phyloP scores from a whole-genome alignment of 1,139 yeast species.

The Saccharomyces hybrid region DNA sequence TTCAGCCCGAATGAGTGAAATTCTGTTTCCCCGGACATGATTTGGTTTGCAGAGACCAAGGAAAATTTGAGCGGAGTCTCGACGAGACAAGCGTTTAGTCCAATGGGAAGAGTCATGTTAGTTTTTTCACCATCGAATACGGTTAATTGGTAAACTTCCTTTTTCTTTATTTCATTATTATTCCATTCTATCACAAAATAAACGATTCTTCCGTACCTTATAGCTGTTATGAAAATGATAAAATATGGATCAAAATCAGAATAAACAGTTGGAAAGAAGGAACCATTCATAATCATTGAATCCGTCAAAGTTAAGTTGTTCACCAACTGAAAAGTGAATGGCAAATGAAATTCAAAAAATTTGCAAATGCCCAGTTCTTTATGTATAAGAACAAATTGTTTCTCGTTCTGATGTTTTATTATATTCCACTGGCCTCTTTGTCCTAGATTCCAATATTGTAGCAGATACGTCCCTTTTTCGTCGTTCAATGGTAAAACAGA shows the following conservation, averaged over 20 bases:
- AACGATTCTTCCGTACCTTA: conserved; percentile 15
- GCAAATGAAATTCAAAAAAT: conserved; percentile 16
- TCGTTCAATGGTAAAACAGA: conserved; percentile 11
- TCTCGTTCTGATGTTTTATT: conserved; percentile 8
- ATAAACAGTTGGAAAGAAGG: conserved; percentile 10
- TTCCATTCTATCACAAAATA: conserved; percentile 25
- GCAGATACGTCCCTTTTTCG: conserved; percentile 2
- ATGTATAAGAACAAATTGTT: conserved; percentile 16
- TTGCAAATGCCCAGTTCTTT: conserved; percentile 13
- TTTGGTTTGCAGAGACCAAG: conserved; percentile 23
- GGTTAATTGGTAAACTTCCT: conserved; percentile 21
- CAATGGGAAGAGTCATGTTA: conserved; percentile 17
- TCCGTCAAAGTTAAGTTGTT: conserved; percentile 19
- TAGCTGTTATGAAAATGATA: conserved; percentile 18
- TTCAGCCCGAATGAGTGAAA: conserved; percentile 8
- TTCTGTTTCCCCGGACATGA: conserved; percentile 25
- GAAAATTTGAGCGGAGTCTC: conserved; percentile 2
- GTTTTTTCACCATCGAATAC: conserved; percentile 14
- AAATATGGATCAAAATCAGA: conserved; percentile 6
- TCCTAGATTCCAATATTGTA: conserved; percentile 17
- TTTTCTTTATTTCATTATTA: conserved; percentile 7
- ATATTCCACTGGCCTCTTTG: conserved; percentile 17
- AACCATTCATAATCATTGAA: conserved; percentile 10
- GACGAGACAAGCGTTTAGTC: conserved; percentile 1
- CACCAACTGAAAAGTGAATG: conserved; percentile 13